Evolutionary conservation across 768 basidiomycete species (phyloP).

Genomic region (Psilocybe cyanescens): DNA sequence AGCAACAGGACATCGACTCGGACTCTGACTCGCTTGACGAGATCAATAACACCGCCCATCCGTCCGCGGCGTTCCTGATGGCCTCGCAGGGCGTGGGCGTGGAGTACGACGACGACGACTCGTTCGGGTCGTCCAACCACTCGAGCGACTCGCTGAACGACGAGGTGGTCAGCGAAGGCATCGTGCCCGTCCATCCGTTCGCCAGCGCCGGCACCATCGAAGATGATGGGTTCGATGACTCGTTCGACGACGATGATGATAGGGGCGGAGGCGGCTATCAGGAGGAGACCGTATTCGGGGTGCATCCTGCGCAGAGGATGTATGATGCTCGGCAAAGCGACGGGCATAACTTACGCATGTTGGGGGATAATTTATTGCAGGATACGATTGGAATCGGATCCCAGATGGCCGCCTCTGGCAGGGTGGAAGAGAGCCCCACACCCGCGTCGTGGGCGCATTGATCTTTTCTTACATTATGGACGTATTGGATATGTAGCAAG

Average conservation of each 20-base stretch:
- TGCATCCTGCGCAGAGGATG: constrained; percentile 45
- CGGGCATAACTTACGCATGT: constrained; percentile 49
- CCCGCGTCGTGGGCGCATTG: constrained; percentile 43
- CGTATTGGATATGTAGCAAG: not conserved
- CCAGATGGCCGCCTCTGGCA: constrained; percentile 50
- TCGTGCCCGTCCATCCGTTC: constrained; percentile 64
- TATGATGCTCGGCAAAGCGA: constrained; percentile 23
- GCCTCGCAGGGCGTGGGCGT: constrained; percentile 47
- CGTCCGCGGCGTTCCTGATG: constrained; percentile 75
- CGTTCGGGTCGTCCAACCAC: constrained; percentile 56
- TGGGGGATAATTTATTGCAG: constrained; percentile 65
- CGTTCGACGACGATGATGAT: constrained; percentile 42
- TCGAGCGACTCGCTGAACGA: constrained; percentile 60
- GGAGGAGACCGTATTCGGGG: constrained; percentile 78
- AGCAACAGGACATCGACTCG: constrained; percentile 38
- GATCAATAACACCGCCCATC: constrained; percentile 60
- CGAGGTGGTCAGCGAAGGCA: constrained; percentile 45
- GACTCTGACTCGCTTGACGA: constrained; percentile 67
- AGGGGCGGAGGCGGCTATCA: constrained; percentile 39
- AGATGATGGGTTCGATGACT: constrained; percentile 52
- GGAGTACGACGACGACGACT: constrained; percentile 51
- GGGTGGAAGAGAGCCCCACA: constrained; percentile 69
- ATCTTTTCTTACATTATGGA: not conserved
- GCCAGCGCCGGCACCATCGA: constrained; percentile 48
- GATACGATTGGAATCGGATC: constrained; percentile 66